Conservation (phyloP, 441 rosid species). For the Croton setiger region DNA sequence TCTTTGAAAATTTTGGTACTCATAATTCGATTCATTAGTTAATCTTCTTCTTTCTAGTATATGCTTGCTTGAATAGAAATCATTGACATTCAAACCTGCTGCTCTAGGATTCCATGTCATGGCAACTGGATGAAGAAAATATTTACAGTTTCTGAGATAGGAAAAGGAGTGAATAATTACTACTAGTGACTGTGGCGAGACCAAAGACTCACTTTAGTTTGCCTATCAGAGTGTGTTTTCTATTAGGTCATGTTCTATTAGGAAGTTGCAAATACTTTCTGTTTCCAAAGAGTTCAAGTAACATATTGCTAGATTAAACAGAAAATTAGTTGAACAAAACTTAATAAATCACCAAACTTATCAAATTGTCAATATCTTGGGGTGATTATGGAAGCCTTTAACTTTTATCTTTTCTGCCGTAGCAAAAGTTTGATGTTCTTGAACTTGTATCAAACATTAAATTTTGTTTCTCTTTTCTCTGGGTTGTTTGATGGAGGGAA, state of each 20-base stretch:
- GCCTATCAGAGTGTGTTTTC: background rate
- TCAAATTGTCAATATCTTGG: background rate
- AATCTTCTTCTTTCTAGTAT: background rate
- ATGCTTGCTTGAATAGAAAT: background rate
- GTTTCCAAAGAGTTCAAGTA: background rate
- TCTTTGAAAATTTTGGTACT: background rate
- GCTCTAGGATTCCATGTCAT: background rate
- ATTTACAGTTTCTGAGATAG: background rate
- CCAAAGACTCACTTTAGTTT: background rate
- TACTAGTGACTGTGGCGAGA: background rate
- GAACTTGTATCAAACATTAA: background rate
- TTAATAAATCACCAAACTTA: background rate
- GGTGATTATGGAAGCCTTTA: background rate
- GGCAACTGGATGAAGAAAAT: background rate
- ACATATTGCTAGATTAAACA: background rate
- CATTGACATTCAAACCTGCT: background rate
- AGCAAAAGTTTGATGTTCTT: background rate
- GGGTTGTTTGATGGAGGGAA: background rate
- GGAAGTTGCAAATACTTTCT: background rate
- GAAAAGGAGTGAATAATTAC: background rate
- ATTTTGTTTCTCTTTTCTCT: background rate
- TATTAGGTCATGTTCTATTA: background rate
- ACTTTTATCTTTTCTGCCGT: background rate
- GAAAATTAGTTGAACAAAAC: background rate
- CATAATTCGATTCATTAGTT: background rate